Percentiles rank a stretch among this genome's conserved stretches.
phyloP scores from a whole-genome alignment of 1,284 basidiomycete genomes.

The Malassezia slooffiae region DNA sequence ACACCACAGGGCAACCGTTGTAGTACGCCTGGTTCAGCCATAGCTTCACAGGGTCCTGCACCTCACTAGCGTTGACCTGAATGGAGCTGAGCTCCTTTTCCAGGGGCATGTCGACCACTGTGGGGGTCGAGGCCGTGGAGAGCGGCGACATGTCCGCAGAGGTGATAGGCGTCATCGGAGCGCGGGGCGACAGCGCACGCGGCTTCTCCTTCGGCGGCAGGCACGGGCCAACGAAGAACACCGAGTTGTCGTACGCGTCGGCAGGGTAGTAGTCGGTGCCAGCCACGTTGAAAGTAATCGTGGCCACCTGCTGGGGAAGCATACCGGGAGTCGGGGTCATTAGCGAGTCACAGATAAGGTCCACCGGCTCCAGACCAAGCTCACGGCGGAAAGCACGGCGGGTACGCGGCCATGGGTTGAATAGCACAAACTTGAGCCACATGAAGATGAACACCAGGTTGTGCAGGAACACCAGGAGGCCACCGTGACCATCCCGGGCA shows the following conservation, averaged over 20 bases:
- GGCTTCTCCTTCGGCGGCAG: slow-evolving; percentile 9
- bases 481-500: slow-evolving; percentile 12
- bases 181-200: slow-evolving; percentile 2
- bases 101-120: slow-evolving; percentile 11
- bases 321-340: slow-evolving; percentile 22
- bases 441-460: slow-evolving; percentile 14
- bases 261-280: slow-evolving; percentile 18
- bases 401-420: slow-evolving; percentile 11
- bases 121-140: slow-evolving; percentile 10
- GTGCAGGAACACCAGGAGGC: slow-evolving; percentile 15
- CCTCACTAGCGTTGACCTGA: not conserved
- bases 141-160: slow-evolving; percentile 1
- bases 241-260: slow-evolving; percentile 12
- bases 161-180: slow-evolving; percentile 7
- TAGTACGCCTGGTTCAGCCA: slow-evolving; percentile 26
- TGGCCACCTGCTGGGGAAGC: slow-evolving; percentile 16
- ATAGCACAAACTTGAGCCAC: slow-evolving; percentile 16
- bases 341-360: slow-evolving; percentile 18
- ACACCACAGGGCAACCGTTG: slow-evolving; percentile 27
- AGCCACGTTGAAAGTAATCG: slow-evolving; percentile 21
- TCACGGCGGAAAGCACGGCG: slow-evolving; percentile 15
- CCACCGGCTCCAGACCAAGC: slow-evolving; percentile 18
- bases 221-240: slow-evolving; percentile 23
- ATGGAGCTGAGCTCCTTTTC: slow-evolving; percentile 7
- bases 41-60: slow-evolving; percentile 10